phyloP scores from a whole-genome alignment of 2,329 filamentous ascomycete genomes.

The Colletotrichum endophyticum region DNA sequence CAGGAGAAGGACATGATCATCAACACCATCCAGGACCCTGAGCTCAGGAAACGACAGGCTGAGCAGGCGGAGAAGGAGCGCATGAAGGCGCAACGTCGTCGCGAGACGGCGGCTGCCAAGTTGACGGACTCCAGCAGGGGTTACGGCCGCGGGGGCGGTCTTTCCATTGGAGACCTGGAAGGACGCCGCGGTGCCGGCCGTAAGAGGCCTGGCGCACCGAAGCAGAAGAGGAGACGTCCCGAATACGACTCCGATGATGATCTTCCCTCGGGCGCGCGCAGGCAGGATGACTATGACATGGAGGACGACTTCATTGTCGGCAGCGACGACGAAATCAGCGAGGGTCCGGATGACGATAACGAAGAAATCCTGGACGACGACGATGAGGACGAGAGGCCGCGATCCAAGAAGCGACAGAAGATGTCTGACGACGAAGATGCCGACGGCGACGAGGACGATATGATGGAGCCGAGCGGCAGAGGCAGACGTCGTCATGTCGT shows the following conservation, averaged over 20 bases:
- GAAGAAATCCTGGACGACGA: constrained; percentile 62
- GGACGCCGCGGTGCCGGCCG: constrained; percentile 58
- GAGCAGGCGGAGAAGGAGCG: constrained; percentile 78
- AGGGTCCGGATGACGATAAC: constrained; percentile 65
- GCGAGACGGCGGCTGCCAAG: constrained; percentile 70
- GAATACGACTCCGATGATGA: constrained; percentile 84
- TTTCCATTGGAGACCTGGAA: constrained; percentile 75
- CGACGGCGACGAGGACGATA: constrained; percentile 55
- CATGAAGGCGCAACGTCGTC: constrained; percentile 67
- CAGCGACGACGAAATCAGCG: constrained; percentile 72
- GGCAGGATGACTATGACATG: constrained; percentile 77
- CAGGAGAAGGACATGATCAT: constrained; percentile 69
- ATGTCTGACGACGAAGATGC: constrained; percentile 53
- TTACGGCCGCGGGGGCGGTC: constrained; percentile 57
- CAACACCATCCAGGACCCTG: constrained; percentile 74
- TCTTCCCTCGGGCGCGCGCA: constrained; percentile 62
- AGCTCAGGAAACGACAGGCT: constrained; percentile 75
- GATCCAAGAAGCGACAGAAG: constrained; percentile 53
- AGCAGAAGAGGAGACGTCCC: constrained; percentile 57
- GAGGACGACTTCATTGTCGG: constrained; percentile 80
- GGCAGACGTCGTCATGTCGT: constrained; percentile 61
- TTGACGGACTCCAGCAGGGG: constrained; percentile 58
- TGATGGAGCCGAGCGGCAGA: constrained; percentile 43
- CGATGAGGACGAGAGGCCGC: constrained; percentile 48
- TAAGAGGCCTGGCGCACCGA: constrained; percentile 57